Evolutionary conservation across 1,284 basidiomycete genomes (phyloP).

Genomic region (Leccinum subspadiceum): DNA sequence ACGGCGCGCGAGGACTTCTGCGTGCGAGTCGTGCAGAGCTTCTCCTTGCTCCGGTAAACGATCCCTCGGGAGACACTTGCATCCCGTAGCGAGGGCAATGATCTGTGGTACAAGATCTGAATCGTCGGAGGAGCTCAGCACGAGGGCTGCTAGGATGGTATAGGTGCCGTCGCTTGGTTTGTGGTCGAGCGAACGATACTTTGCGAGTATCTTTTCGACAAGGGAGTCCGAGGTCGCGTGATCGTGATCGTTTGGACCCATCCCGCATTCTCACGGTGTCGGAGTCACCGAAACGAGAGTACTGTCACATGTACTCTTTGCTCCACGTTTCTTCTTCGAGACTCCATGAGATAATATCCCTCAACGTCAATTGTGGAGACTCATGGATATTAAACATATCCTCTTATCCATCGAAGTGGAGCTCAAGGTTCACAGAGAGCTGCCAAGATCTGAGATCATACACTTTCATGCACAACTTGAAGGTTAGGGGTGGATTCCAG

Average conservation of each 20-base stretch:
- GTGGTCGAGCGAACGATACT: conserved; percentile 46
- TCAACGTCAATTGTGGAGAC: not conserved
- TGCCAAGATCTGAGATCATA: not conserved
- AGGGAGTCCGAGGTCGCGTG: conserved; percentile 16
- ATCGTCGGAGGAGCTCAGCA: conserved; percentile 33
- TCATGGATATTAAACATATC: not conserved
- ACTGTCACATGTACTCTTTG: too few species aligned
- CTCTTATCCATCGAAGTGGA: not conserved
- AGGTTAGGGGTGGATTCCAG: not conserved
- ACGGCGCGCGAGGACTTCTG: conserved; percentile 84
- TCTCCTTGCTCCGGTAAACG: conserved; percentile 74
- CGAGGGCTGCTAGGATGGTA: conserved; percentile 63
- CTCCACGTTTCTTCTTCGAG: too few species aligned
- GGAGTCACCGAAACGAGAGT: not conserved
- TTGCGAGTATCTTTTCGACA: conserved; percentile 38
- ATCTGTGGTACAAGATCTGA: conserved; percentile 38
- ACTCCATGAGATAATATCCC: not conserved
- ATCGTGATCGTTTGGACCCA: conserved; percentile 1
- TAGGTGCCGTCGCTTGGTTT: conserved; percentile 51
- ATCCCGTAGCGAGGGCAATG: conserved; percentile 79
- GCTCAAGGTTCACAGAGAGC: not conserved
- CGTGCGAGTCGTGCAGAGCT: conserved; percentile 85
- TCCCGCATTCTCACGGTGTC: not conserved
- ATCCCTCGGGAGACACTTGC: conserved; percentile 77
- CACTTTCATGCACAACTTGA: not conserved